A percentile compares a stretch with the other conserved stretches of the same genome.
Conservation (phyloP, 1,139 yeast species). For the Scheffersomyces quercinus region DNA sequence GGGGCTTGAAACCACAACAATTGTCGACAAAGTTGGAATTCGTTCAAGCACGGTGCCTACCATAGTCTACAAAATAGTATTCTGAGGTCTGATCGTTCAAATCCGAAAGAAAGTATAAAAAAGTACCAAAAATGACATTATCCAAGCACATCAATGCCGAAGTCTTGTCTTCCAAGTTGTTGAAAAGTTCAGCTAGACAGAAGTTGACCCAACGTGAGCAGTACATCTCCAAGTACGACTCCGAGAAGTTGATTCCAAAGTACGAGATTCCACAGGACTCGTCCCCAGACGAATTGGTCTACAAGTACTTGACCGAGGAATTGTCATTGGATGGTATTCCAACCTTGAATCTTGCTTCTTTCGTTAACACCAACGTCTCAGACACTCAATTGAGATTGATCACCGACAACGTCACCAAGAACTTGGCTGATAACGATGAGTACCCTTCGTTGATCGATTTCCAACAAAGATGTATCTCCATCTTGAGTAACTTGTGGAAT, state of each 20-base stretch:
- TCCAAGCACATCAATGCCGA: conserved; percentile 30
- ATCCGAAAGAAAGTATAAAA: neutral
- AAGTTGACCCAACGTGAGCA: conserved; percentile 28
- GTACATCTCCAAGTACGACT: conserved; percentile 35
- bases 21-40: too few relatives aligned
- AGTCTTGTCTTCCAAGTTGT: conserved; percentile 22
- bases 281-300: conserved; percentile 52
- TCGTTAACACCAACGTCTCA: conserved; percentile 75
- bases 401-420: conserved; percentile 74
- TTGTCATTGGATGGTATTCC: conserved; percentile 84
- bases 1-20: too few relatives aligned
- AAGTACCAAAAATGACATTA: conserved; percentile 22
- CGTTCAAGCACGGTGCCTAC: too few relatives aligned
- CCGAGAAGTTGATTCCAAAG: conserved; percentile 42
- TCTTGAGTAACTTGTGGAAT: conserved; percentile 79
- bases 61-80: too few relatives aligned
- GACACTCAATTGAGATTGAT: conserved; percentile 50
- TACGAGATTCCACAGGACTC: conserved; percentile 62
- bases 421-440: conserved; percentile 90
- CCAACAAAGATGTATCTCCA: conserved; percentile 80
- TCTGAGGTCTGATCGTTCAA: too few relatives aligned
- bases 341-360: conserved; percentile 80
- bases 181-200: conserved; percentile 20
- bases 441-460: conserved; percentile 82
- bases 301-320: conserved; percentile 68